Evolutionary conservation across 1,284 basidiomycete species (phyloP).

Genomic region (Microbotryum lychnidis-dioicae): DNA sequence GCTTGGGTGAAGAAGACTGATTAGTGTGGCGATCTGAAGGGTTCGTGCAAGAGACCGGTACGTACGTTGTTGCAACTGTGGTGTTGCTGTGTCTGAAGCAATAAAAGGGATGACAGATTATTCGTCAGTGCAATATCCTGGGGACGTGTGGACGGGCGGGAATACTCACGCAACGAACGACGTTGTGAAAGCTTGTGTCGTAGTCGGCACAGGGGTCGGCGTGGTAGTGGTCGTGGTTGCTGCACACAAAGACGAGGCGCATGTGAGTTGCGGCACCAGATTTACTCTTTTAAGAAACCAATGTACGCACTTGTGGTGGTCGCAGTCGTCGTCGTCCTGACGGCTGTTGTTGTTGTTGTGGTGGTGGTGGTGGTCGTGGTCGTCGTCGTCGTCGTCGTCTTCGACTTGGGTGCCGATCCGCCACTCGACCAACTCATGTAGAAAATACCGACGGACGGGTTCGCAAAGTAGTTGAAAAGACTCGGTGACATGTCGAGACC

Average conservation of each 20-base stretch:
- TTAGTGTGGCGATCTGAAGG: too few relatives aligned
- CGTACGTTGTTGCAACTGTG: too few relatives aligned
- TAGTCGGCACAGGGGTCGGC: not conserved
- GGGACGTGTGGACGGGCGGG: not conserved
- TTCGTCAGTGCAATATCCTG: too few relatives aligned
- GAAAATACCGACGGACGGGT: constrained; percentile 40
- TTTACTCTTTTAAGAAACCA: too few relatives aligned
- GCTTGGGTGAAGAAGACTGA: not conserved
- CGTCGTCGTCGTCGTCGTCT: constrained; percentile 11
- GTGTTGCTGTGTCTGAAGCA: too few relatives aligned
- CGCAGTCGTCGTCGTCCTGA: not conserved
- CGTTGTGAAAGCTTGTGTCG: constrained; percentile 1
- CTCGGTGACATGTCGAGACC: constrained; percentile 69
- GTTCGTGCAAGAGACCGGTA: too few relatives aligned
- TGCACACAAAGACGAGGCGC: too few relatives aligned
- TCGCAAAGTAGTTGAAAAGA: constrained; percentile 55
- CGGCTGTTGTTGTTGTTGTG: not conserved
- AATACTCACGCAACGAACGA: constrained; percentile 5
- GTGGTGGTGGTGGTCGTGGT: constrained; percentile 1
- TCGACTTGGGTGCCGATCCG: not conserved
- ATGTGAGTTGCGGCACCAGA: too few relatives aligned
- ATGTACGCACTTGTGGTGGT: not conserved
- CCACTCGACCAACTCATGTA: constrained; percentile 41
- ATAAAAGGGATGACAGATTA: too few relatives aligned
- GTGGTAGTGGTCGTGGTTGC: constrained; percentile 8